A percentile compares a stretch with the other conserved stretches of the same genome.
These are phyloP conservation scores for Thalassiosira oceanica DNA, from an alignment of 352 stramenopile species.

Conservation along the genomic window DNA sequence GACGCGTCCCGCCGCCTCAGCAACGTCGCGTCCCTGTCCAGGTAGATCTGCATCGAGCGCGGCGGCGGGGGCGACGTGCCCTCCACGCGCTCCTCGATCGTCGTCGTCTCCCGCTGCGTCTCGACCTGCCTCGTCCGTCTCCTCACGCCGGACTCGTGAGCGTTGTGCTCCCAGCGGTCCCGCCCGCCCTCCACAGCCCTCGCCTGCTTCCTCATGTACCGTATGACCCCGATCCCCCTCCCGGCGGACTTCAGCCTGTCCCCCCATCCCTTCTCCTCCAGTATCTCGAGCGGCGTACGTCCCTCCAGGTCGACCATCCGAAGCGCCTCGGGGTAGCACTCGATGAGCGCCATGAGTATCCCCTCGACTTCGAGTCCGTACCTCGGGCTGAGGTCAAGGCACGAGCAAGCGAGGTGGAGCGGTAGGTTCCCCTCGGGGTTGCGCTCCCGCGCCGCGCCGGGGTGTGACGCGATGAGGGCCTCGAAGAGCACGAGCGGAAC, in stretches of 20 bases:
- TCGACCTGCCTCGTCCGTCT: too few relatives aligned
- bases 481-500: constrained; percentile 32
- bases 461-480: constrained; percentile 28
- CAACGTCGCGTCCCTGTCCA: too few relatives aligned
- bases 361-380: constrained; percentile 18
- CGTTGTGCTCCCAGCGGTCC: too few relatives aligned
- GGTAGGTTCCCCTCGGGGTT: constrained; percentile 46
- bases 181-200: neutral
- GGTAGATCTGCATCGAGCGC: too few relatives aligned
- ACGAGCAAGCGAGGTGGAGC: constrained; percentile 43
- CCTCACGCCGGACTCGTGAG: too few relatives aligned
- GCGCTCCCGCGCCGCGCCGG: constrained; percentile 23
- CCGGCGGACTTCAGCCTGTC: neutral
- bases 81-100: too few relatives aligned
- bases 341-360: constrained; percentile 23
- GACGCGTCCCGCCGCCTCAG: too few relatives aligned
- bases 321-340: constrained; percentile 20
- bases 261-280: constrained; percentile 15
- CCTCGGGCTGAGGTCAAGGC: constrained; percentile 12
- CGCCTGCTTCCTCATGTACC: constrained; percentile 20
- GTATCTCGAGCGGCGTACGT: constrained; percentile 22
- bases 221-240: constrained; percentile 13
- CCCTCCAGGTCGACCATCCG: constrained; percentile 9
- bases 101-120: too few relatives aligned
- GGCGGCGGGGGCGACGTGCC: too few relatives aligned